Base-by-base conservation (phyloP, 2,329 filamentous ascomycete species). In the Penicillium sp. region DNA sequence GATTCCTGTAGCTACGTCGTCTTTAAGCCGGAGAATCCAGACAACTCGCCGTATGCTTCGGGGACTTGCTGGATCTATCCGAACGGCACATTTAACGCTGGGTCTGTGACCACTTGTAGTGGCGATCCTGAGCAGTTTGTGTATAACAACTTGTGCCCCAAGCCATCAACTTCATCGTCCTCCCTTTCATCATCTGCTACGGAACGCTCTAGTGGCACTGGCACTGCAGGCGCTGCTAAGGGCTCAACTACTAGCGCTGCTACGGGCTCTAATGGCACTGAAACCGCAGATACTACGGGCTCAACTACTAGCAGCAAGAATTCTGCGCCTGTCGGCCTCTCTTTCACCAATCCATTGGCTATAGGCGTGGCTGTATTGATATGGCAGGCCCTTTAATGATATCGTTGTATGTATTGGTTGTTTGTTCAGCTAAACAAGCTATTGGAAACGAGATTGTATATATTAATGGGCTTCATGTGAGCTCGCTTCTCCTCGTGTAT, bases 11-110 rank as follows among this genome's bases (percentile, higher is more conserved):
- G 49, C 57, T 71, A 65, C 54, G 69, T 50, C 45, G 62, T 70
- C 60, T 72, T 69, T 58, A 67, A 67, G 35, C 52, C 68, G 47
- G 16, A 48, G 0, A 62, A 66, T 59, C 1, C 19, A 8, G 42
- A 21, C 44, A 50, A 64, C 49, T 64, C 64, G 52, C 68, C 59
- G 16, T 69, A 70, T 54, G 44, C 47, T 27, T 14, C 54, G 2
- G 70, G 70, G 37, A 67, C 3, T 53, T 72, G 70, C 64, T 72
- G 70, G 70, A 57, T 72, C 27, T 72, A 70, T 59, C 54, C 68
- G 13, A 60, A 65, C 33, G 68, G 69, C 61, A 63, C 62, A 49
- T 72, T 57, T 47, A 57, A 71, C 46, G 55, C 62, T 23, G 54
- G 9, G 8, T 57, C 58, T 50, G 62, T 50, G 45, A 61, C 52